Evolutionary conservation across 1,284 basidiomycete species (phyloP).

Genomic region (Cystobasidium pallidum): DNA sequence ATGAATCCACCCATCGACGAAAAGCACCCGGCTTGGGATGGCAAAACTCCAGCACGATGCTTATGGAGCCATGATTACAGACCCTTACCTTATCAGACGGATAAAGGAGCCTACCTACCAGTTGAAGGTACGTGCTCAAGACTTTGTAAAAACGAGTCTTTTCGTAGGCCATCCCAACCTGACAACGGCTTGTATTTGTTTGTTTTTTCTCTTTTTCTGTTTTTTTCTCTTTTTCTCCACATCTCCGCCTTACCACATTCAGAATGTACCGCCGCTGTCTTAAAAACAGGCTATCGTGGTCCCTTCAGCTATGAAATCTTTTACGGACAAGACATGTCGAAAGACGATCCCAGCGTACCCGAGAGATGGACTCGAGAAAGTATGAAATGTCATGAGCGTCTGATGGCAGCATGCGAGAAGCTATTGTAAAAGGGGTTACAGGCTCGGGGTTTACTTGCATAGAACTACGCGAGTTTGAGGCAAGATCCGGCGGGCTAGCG

Average conservation of each 20-base stretch:
- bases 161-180: no score
- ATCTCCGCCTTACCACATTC: not conserved
- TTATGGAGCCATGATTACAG: constrained; percentile 49
- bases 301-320: constrained; percentile 48
- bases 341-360: constrained; percentile 37
- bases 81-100: constrained; percentile 47
- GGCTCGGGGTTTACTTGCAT: no score
- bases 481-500: no score
- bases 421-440: not conserved
- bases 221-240: no score
- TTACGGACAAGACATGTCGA: constrained; percentile 43
- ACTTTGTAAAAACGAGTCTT: not conserved
- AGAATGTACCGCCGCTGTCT: constrained; percentile 44
- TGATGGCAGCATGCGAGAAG: constrained; percentile 41
- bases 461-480: no score
- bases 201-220: no score
- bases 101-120: constrained; percentile 46
- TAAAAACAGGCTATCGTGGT: constrained; percentile 48
- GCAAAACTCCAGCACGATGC: constrained; percentile 45
- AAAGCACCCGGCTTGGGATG: constrained; percentile 43
- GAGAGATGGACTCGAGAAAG: constrained; percentile 38
- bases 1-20: constrained; percentile 47
- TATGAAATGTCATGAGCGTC: constrained; percentile 26
- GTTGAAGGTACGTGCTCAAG: constrained; percentile 46
- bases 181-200: no score